These are phyloP conservation scores for Aureobasidium melanogenum DNA, from an alignment of 2,329 filamentous ascomycete genomes.

Conservation along the genomic window DNA sequence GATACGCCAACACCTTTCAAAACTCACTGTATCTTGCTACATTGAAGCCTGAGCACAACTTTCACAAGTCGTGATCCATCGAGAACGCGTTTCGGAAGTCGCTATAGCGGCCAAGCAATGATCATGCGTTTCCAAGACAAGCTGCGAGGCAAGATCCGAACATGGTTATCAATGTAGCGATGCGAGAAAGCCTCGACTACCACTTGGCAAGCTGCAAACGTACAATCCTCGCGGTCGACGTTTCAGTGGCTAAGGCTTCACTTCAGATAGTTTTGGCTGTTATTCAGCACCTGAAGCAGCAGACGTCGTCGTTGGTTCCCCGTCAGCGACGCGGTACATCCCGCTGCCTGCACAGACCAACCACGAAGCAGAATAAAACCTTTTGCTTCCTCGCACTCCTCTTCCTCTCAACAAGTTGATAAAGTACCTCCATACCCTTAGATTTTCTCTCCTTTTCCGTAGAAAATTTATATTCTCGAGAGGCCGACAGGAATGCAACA, in stretches of 20 bases:
- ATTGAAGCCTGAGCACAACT: too few species aligned
- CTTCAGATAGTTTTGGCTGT: too few species aligned
- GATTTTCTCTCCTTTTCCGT: neutral
- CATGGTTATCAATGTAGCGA: neutral
- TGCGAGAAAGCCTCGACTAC: neutral
- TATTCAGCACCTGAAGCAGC: neutral
- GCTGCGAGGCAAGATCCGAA: neutral
- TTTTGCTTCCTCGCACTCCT: neutral
- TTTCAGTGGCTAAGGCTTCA: neutral
- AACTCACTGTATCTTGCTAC: neutral
- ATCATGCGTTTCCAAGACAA: too few species aligned
- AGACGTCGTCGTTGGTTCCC: neutral
- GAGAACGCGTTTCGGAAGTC: neutral
- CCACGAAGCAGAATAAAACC: neutral
- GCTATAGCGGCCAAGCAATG: too few species aligned
- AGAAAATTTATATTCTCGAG: slow-evolving; percentile 1
- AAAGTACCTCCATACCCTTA: slow-evolving; percentile 8
- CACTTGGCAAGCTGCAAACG: neutral
- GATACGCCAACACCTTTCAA: neutral
- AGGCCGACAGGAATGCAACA: slow-evolving; percentile 3
- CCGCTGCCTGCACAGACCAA: neutral
- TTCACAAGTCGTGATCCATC: neutral
- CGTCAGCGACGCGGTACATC: neutral
- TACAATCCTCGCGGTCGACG: neutral
- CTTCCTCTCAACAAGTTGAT: neutral